Percentiles rank a stretch among this genome's conserved stretches.
These are phyloP conservation scores for Silybum marianum DNA, from an alignment of 129 eudicot genomes.

Conservation along the genomic window DNA sequence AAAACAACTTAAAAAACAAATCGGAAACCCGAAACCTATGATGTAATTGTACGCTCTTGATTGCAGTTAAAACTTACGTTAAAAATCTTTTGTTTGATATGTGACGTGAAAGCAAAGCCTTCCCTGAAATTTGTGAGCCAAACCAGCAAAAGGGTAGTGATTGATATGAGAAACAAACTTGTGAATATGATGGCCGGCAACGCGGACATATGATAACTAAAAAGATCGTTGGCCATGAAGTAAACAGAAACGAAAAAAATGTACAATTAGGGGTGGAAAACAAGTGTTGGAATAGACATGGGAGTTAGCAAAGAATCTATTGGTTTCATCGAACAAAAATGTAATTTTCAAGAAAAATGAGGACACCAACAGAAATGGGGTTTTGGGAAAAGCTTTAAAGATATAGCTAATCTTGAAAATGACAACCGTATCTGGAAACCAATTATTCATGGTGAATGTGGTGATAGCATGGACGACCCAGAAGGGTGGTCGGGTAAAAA, in stretches of 20 bases:
- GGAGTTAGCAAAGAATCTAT: too few species aligned
- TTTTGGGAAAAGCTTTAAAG: too few species aligned
- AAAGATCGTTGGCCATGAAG: conserved; percentile 16
- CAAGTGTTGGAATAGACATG: background rate
- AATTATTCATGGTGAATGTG: too few species aligned
- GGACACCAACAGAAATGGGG: too few species aligned
- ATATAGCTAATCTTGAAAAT: too few species aligned
- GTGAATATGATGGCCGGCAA: conserved; percentile 42
- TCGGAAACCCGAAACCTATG: too few species aligned
- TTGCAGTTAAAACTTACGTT: conserved; percentile 40
- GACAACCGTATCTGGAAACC: too few species aligned
- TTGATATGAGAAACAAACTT: conserved; percentile 51
- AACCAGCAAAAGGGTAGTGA: conserved; percentile 48
- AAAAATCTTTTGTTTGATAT: conserved; percentile 45
- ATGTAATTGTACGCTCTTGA: background rate
- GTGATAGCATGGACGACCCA: too few species aligned
- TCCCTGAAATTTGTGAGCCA: conserved; percentile 69
- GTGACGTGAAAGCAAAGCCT: conserved; percentile 66
- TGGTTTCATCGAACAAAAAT: too few species aligned
- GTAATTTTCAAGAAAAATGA: too few species aligned
- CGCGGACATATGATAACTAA: conserved; percentile 30
- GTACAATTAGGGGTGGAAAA: background rate
- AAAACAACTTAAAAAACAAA: too few species aligned
- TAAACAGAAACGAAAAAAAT: background rate
- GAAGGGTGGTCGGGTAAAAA: too few species aligned